A percentile compares a stretch with the other conserved stretches of the same genome.
Evolutionary conservation across 306 rosid genomes (phyloP).

Genomic region (Begonia peltatifolia): DNA sequence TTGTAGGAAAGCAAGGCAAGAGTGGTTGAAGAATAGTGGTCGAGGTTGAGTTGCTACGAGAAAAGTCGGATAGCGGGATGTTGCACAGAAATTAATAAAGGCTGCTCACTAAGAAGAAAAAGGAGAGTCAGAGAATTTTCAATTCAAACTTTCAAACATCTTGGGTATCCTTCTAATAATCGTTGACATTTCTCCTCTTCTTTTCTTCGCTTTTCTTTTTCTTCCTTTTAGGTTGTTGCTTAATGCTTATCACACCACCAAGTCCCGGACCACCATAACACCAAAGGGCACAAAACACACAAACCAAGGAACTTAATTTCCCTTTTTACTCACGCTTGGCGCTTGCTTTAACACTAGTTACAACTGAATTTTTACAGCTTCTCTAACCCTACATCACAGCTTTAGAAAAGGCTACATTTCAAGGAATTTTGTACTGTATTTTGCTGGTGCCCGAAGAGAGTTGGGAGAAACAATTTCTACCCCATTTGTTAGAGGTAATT

Average conservation of each 20-base stretch:
- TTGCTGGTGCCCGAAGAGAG: slow-evolving; percentile 24
- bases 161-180: slow-evolving; percentile 29
- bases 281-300: slow-evolving; percentile 23
- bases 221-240: slow-evolving; percentile 25
- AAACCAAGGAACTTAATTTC: slow-evolving; percentile 26
- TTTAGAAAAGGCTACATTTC: slow-evolving; percentile 42
- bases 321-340: slow-evolving; percentile 64
- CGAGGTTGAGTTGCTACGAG: too few relatives aligned
- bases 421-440: slow-evolving; percentile 19
- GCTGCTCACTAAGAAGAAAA: slow-evolving; percentile 22
- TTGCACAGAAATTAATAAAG: slow-evolving; percentile 87
- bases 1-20: slow-evolving; percentile 5
- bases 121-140: slow-evolving; percentile 28
- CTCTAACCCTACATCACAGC: slow-evolving; percentile 10
- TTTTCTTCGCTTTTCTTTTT: slow-evolving; percentile 7
- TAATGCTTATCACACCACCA: slow-evolving; percentile 28
- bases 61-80: slow-evolving; percentile 28
- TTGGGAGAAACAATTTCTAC: slow-evolving; percentile 43
- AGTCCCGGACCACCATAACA: slow-evolving; percentile 72
- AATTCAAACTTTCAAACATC: slow-evolving; percentile 35
- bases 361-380: slow-evolving; percentile 31
- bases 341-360: too few relatives aligned
- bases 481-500: slow-evolving; percentile 20
- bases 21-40: slow-evolving; percentile 10
- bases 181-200: slow-evolving; percentile 63